phyloP scores from a whole-genome alignment of 2,329 filamentous ascomycete species.

The Phaeosphaeriaceae sp. region DNA sequence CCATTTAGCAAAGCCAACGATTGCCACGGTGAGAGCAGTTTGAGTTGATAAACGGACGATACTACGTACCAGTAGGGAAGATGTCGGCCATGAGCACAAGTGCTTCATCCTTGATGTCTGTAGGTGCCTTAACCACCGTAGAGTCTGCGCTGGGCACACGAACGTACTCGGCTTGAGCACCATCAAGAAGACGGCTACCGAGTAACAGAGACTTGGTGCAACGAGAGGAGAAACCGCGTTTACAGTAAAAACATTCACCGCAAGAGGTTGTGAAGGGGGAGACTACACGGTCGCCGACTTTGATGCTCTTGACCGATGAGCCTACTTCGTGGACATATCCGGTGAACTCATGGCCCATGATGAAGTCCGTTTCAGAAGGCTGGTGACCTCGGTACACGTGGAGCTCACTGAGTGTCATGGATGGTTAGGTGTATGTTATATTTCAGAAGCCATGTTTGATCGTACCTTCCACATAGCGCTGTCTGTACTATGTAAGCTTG shows the following conservation, averaged over 20 bases:
- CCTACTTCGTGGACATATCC: constrained; percentile 75
- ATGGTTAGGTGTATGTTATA: constrained; percentile 6
- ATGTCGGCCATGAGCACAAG: constrained; percentile 92
- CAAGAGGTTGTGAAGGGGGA: constrained; percentile 73
- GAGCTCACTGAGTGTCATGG: constrained; percentile 70
- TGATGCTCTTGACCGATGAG: constrained; percentile 69
- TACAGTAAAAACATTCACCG: constrained; percentile 84
- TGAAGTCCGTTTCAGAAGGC: constrained; percentile 67
- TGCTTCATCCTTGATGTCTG: constrained; percentile 73
- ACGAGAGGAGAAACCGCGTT: constrained; percentile 75
- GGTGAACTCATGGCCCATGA: constrained; percentile 87
- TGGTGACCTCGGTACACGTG: constrained; percentile 87
- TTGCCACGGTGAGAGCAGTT: neutral
- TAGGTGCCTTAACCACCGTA: constrained; percentile 76
- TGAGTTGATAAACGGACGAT: neutral
- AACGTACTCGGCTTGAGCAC: constrained; percentile 80
- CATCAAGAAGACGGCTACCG: constrained; percentile 72
- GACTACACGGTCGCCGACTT: constrained; percentile 79
- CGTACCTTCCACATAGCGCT: constrained; percentile 84
- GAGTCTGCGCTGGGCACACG: constrained; percentile 77
- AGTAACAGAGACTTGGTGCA: constrained; percentile 75
- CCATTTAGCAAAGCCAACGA: neutral
- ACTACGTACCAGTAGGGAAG: constrained; percentile 67
- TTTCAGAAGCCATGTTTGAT: neutral
- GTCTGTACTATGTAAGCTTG: constrained; percentile 52